Evolutionary conservation across 2,329 filamentous ascomycete genomes (phyloP), one percentile per base, ranked within the genome.

Genomic region (Shiraia sp.): DNA sequence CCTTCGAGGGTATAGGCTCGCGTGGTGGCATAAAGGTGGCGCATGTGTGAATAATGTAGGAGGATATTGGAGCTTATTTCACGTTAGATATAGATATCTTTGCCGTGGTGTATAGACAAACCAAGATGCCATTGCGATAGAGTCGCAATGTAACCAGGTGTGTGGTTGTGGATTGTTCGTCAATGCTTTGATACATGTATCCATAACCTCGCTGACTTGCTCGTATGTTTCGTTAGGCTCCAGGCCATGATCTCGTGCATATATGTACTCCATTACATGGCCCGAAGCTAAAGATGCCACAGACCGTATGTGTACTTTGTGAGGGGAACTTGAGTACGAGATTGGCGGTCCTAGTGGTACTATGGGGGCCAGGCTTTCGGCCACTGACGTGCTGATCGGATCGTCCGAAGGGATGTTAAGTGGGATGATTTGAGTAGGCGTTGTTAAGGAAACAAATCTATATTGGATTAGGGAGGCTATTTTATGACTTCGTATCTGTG

Each of bases 251-350:
- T n/a, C n/a, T n/a, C 19, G 8, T 22, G 19, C 4, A 8, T 8
- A 22, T 22, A 33, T 29, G 17, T 54, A 51, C 12, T 42, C 38
- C 3, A 51, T 34, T 7, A 40, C 45, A 7, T 37, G 45, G 10
- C 47, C 45, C 12, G 48, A 26, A 1, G 42, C 35, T 26, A 54
- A 24, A 5, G 51, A 36, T 12, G 43, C 45, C 9, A 34, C 36
- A 4, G 47, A 30, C 35, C 51, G 32, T 10, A 51, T 44, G 26
- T 47, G 42, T 3, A 47, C 40, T 34, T 54, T 54, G 22, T 45
- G 35, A 0, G 51, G 40, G 10, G 40, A 51, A 19, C 27, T 50
- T 5, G 45, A 40, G 15, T 33, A 49, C n/a, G 48, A 36, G 8
- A 22, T 15, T 22, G 39, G 29, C 10, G 39, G 15, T 2, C 24